Evolutionary conservation across 805 yeast species (phyloP).

Genomic region (Spathaspora sp.): DNA sequence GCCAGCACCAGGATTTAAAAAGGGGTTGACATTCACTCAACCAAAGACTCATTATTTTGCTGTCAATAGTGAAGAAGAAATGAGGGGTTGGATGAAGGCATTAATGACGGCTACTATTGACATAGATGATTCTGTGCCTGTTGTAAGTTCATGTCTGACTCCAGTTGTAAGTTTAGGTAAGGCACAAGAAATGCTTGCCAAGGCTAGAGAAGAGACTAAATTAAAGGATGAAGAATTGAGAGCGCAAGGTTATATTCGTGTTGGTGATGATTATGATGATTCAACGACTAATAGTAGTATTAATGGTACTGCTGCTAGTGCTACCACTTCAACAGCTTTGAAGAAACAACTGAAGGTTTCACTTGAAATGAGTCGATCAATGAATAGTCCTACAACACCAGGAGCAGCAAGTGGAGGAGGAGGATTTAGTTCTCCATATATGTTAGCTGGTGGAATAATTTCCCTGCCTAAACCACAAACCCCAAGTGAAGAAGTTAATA

Average conservation of each 20-base stretch:
- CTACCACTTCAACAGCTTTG: background rate
- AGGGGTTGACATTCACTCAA: conserved; percentile 93
- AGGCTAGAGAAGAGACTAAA: conserved; percentile 73
- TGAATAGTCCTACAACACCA: background rate
- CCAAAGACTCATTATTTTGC: conserved; percentile 96
- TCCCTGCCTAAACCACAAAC: conserved; percentile 41
- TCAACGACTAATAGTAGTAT: background rate
- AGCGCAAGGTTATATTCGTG: conserved; percentile 38
- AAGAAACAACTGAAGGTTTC: background rate
- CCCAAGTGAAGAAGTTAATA: conserved; percentile 10
- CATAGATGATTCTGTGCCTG: conserved; percentile 88
- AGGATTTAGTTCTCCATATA: conserved; percentile 68
- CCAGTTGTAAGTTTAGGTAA: conserved; percentile 88
- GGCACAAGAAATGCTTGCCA: conserved; percentile 83
- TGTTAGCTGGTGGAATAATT: conserved; percentile 58
- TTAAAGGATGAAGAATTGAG: conserved; percentile 47
- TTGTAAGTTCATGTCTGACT: conserved; percentile 85
- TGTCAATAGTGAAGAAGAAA: conserved; percentile 84
- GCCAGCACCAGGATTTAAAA: conserved; percentile 95
- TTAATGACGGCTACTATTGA: conserved; percentile 95
- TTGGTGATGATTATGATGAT: conserved; percentile 15
- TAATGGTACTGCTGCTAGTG: background rate
- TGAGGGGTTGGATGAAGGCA: conserved; percentile 94
- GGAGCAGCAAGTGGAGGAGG: conserved; percentile 31
- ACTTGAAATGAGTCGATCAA: background rate